Conservation (phyloP, 2,329 filamentous ascomycete genomes). For the Talaromyces sp. region DNA sequence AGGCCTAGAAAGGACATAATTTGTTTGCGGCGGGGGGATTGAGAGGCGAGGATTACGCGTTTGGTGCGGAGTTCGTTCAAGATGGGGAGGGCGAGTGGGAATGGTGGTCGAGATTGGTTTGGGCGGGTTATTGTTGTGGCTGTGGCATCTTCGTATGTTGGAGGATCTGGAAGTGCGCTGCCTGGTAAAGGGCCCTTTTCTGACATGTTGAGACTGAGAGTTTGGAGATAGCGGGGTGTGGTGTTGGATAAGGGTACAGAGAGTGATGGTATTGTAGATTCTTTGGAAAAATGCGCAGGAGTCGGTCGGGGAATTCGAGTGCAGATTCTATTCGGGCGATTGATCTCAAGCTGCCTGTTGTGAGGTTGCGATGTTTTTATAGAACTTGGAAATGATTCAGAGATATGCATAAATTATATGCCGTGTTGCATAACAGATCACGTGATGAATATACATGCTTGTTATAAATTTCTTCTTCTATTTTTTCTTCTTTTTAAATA, state of each 20-base stretch:
- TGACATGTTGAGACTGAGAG: constrained; percentile 9
- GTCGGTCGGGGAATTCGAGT: not conserved
- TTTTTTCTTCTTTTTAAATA: not conserved
- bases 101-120: constrained; percentile 36
- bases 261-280: not conserved
- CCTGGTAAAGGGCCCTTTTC: constrained; percentile 14
- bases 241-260: not conserved
- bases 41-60: constrained; percentile 84
- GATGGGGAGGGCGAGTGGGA: constrained; percentile 74
- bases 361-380: not conserved
- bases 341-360: not conserved
- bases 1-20: constrained; percentile 78
- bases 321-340: not conserved
- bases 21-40: constrained; percentile 78
- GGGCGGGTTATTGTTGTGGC: not conserved
- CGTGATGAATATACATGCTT: not conserved
- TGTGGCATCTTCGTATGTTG: constrained; percentile 17
- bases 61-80: constrained; percentile 72
- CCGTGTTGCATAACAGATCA: not conserved
- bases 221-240: not conserved
- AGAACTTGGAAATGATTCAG: not conserved
- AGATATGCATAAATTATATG: not conserved
- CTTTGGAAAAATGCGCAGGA: not conserved
- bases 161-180: constrained; percentile 9
- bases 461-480: not conserved